Base-by-base conservation (phyloP, 1,284 basidiomycete species). In the Sphagnurus paluster region DNA sequence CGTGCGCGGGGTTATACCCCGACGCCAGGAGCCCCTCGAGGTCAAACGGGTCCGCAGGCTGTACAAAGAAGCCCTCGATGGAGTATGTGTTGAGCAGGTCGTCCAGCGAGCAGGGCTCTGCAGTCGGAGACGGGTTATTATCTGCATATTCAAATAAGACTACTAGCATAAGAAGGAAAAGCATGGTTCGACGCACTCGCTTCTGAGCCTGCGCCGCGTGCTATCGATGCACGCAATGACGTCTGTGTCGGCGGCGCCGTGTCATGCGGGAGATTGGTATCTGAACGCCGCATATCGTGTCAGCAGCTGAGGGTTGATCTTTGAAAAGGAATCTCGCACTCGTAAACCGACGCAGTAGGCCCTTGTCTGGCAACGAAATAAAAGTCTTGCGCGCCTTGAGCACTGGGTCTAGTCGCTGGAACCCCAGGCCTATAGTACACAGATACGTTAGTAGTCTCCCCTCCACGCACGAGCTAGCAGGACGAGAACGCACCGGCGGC, bases 401-500 rank as follows among this genome's bases (percentile, higher is more conserved):
- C 5, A 48, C 43, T 13, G 37, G 11, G 16, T 50, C 48, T 11
- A 49, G 39, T 8, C 48, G 48, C 16, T 44, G 50, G 24, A 46
- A 52, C 20, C 50, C 50, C 11, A 52, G 40, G 8, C 37, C 50
- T 52, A 30, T 3, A 7, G 5, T 26, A 14, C 11, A 9, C n/a
- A n/a, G n/a, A n/a, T 20, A 8, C 37, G 9, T 17, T 5, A 11
- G n/a, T 14, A 3, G 21, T n/a, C n/a, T n/a, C n/a, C n/a, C n/a
- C n/a, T n/a, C n/a, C n/a, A 29, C 11, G 16, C 0, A 20, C 28
- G 20, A 39, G n/a, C n/a, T 28, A 9, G 14, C 11, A 21, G 14
- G 19, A 26, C 28, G 4, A 13, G 21, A 23, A 48, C 39, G 16
- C 13, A 52, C 50, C 42, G 11, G 47, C 39, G 21, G 48, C 48